These are phyloP conservation scores for Diaporthe sp. DNA, from an alignment of 2,329 filamentous ascomycete species.

Conservation along the genomic window DNA sequence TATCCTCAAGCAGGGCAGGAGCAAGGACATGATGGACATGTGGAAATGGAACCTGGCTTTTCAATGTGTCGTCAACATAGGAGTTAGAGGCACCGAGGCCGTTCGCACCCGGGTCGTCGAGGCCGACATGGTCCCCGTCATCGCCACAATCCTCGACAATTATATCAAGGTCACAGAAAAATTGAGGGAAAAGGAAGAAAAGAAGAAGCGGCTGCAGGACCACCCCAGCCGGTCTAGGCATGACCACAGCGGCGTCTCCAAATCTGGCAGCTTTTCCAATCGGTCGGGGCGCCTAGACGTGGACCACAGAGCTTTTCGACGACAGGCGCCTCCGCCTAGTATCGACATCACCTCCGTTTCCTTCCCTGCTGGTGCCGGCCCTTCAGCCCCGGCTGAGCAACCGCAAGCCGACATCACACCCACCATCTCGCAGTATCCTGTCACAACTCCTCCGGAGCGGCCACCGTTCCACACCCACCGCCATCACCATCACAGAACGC, in stretches of 20 bases:
- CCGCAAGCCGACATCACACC: constrained; percentile 69
- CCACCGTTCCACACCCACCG: constrained; percentile 62
- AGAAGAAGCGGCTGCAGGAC: constrained; percentile 75
- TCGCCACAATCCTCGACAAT: constrained; percentile 97
- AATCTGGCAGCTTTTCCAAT: constrained; percentile 68
- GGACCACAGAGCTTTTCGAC: constrained; percentile 75
- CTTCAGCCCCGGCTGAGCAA: constrained; percentile 59
- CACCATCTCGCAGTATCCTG: constrained; percentile 71
- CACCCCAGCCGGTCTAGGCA: constrained; percentile 66
- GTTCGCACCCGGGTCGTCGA: constrained; percentile 97
- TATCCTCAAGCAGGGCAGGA: constrained; percentile 97
- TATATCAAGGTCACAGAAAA: constrained; percentile 98
- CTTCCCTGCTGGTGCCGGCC: constrained; percentile 54
- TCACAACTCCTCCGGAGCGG: constrained; percentile 80
- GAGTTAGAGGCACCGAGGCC: constrained; percentile 92
- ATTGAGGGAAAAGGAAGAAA: constrained; percentile 86
- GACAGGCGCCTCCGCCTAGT: constrained; percentile 86
- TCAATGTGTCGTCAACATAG: constrained; percentile 99
- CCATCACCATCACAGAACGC: constrained; percentile 63
- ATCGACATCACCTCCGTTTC: constrained; percentile 80
- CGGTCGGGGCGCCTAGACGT: constrained; percentile 67
- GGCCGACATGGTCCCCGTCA: constrained; percentile 98
- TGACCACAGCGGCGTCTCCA: constrained; percentile 63
- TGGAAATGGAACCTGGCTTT: constrained; percentile 99
- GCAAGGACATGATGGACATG: constrained; percentile 99